A percentile compares a stretch with the other conserved stretches of the same genome.
These are phyloP conservation scores for Xerocomus nothofagi DNA, from an alignment of 1,284 basidiomycete species.

Conservation along the genomic window DNA sequence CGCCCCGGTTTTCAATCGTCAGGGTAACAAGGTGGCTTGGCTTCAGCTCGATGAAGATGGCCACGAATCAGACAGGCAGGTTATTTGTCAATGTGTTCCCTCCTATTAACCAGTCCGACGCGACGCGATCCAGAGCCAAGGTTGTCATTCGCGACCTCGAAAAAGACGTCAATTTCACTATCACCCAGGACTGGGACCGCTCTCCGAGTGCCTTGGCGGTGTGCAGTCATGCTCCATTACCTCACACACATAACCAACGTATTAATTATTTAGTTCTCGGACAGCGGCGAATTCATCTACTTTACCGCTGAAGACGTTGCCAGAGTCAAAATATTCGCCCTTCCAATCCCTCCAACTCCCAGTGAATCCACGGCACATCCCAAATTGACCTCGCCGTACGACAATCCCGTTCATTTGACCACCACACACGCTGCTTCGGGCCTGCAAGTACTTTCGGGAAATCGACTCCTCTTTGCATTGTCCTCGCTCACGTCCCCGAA, in stretches of 20 bases:
- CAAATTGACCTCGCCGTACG: constrained; percentile 46
- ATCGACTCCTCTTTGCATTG: constrained; percentile 63
- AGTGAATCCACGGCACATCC: constrained; percentile 50
- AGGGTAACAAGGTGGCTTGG: constrained; percentile 81
- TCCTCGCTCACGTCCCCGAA: constrained; percentile 74
- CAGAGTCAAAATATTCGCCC: constrained; percentile 67
- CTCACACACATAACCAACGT: neutral
- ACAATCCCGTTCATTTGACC: constrained; percentile 59
- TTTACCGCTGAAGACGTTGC: constrained; percentile 77
- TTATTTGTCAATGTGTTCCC: neutral
- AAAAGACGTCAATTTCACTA: constrained; percentile 63
- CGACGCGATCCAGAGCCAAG: constrained; percentile 53
- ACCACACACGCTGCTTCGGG: constrained; percentile 54
- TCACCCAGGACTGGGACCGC: constrained; percentile 83
- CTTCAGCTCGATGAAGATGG: constrained; percentile 84
- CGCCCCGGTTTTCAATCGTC: constrained; percentile 63
- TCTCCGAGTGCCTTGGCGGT: constrained; percentile 50
- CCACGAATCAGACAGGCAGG: constrained; percentile 78
- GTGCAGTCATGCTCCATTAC: constrained; percentile 1
- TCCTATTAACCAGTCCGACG: neutral
- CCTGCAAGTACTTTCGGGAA: constrained; percentile 58
- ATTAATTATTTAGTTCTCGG: constrained; percentile 57
- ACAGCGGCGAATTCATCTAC: constrained; percentile 69
- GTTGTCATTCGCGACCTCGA: constrained; percentile 77
- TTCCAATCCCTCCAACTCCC: constrained; percentile 66